These are phyloP conservation scores for Neocatenulostroma microsporum DNA, from an alignment of 2,329 filamentous ascomycete genomes.

Conservation along the genomic window DNA sequence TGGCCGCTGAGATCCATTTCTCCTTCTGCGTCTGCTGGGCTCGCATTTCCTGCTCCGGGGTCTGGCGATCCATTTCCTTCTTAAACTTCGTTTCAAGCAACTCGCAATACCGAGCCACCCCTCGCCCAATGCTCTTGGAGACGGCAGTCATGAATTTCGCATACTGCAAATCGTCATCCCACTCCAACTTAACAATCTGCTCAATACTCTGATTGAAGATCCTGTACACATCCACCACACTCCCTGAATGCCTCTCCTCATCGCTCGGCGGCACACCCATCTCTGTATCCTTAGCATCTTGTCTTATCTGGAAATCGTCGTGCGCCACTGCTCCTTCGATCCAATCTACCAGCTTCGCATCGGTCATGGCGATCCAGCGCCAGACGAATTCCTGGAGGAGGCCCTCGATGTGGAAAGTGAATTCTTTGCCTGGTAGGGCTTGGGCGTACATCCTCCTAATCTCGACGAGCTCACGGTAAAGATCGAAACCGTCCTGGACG, in stretches of 20 bases:
- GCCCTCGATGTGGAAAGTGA: conserved; percentile 81
- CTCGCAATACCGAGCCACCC: conserved; percentile 85
- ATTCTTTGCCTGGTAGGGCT: conserved; percentile 64
- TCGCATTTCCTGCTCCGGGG: conserved; percentile 75
- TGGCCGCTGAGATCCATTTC: conserved; percentile 85
- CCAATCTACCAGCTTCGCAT: conserved; percentile 70
- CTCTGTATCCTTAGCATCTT: conserved; percentile 51
- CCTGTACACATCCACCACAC: conserved; percentile 85
- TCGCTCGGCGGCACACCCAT: conserved; percentile 52
- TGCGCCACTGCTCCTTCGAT: conserved; percentile 87
- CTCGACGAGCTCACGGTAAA: conserved; percentile 82
- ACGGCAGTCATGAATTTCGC: conserved; percentile 96
- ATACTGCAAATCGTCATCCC: conserved; percentile 89
- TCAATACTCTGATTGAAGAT: conserved; percentile 89
- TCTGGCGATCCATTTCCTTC: conserved; percentile 86
- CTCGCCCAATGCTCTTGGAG: conserved; percentile 73
- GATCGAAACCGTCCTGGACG: conserved; percentile 84
- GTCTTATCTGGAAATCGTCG: conserved; percentile 73
- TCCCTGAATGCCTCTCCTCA: conserved; percentile 83
- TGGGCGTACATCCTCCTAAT: conserved; percentile 74
- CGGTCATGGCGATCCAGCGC: conserved; percentile 82
- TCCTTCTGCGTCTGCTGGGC: conserved; percentile 77
- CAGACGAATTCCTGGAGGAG: conserved; percentile 87
- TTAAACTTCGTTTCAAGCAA: conserved; percentile 75
- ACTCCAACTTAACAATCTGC: conserved; percentile 75